These are phyloP conservation scores for Geranomyces michiganensis DNA, from an alignment of 192 early-diverging fungal genomes.

Conservation along the genomic window DNA sequence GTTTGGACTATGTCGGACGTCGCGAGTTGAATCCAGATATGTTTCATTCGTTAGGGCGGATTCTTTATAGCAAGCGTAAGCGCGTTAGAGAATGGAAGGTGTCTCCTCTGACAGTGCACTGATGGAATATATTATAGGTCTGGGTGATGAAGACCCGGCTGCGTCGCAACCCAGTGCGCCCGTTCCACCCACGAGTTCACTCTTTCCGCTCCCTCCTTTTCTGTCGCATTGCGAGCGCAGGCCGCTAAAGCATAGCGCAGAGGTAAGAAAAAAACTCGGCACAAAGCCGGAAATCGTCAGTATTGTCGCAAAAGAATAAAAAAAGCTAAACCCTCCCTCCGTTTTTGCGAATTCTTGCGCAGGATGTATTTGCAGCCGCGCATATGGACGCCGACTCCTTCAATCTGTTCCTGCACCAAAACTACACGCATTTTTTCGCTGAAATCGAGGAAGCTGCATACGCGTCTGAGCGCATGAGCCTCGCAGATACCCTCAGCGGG, in stretches of 20 bases:
- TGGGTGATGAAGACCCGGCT: conserved; percentile 5
- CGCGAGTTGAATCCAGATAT: conserved; percentile 37
- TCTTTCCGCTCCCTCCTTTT: conserved; percentile 24
- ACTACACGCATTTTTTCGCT: conserved; percentile 36
- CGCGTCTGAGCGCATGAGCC: conserved; percentile 32
- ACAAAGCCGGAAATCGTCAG: background rate
- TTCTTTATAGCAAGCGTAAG: conserved; percentile 47
- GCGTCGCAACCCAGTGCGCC: conserved; percentile 1
- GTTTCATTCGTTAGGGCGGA: conserved; percentile 47
- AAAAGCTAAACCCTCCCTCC: background rate
- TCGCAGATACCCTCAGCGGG: conserved; percentile 37
- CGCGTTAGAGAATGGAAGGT: too few species aligned
- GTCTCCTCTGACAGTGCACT: background rate
- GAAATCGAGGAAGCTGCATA: conserved; percentile 44
- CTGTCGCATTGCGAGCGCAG: conserved; percentile 22
- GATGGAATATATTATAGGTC: conserved; percentile 4
- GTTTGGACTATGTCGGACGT: conserved; percentile 33
- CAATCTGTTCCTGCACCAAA: conserved; percentile 41
- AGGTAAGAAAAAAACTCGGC: conserved; percentile 24
- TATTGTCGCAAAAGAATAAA: background rate
- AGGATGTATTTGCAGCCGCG: conserved; percentile 40
- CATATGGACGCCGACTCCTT: conserved; percentile 39
- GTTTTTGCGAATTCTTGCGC: background rate
- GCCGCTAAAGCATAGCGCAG: conserved; percentile 44
- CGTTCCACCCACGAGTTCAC: background rate